Percentiles rank a stretch among this genome's conserved stretches.
Conservation (phyloP, 2,329 filamentous ascomycete genomes). For the Onygena corvina region DNA sequence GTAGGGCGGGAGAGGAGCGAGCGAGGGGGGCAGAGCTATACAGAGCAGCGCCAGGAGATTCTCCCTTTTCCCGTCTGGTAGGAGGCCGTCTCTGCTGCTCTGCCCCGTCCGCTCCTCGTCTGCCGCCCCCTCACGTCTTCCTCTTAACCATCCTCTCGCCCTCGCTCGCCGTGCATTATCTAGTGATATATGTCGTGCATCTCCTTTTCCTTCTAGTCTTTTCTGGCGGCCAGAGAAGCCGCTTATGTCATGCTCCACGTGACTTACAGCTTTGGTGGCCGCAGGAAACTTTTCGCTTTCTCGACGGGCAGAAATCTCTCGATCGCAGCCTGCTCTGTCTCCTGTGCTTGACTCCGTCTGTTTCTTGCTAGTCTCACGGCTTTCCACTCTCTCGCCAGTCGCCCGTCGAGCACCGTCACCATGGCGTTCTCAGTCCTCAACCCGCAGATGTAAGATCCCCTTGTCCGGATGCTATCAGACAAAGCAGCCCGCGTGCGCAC, state of each 20-base stretch:
- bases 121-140: too few species aligned
- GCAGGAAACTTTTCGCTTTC: background rate
- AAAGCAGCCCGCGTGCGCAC: background rate
- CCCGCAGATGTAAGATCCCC: constrained; percentile 20
- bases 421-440: constrained; percentile 19
- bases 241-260: background rate
- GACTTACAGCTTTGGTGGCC: constrained; percentile 3
- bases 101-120: too few species aligned
- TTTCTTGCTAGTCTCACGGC: background rate
- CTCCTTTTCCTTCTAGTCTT: background rate
- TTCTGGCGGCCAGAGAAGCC: background rate
- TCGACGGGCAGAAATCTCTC: background rate
- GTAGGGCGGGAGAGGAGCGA: too few species aligned
- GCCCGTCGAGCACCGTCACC: background rate
- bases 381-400: background rate
- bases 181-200: background rate
- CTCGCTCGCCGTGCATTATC: too few species aligned
- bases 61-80: too few species aligned
- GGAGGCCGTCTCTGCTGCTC: too few species aligned
- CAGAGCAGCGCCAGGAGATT: too few species aligned
- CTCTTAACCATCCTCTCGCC: too few species aligned
- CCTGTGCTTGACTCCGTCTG: background rate
- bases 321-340: background rate
- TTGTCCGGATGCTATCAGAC: background rate
- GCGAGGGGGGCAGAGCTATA: too few species aligned